Percentiles rank a stretch among this genome's conserved stretches.
Evolutionary conservation across 345 rosid species (phyloP).

Genomic region (Salix dunnii): DNA sequence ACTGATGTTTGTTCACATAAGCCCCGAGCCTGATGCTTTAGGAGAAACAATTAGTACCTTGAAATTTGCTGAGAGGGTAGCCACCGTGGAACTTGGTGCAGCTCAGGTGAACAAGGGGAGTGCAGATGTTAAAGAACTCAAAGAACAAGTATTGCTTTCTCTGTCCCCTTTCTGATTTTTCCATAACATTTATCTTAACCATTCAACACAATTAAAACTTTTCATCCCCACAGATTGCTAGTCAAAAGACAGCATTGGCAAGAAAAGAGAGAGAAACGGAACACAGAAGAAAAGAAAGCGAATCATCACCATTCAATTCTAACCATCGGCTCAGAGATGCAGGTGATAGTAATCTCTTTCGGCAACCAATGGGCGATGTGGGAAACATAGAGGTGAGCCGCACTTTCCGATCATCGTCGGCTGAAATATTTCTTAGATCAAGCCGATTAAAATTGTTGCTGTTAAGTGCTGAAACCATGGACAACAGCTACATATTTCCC

Average conservation of each 20-base stretch:
- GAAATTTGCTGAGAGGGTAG: slow-evolving; percentile 95
- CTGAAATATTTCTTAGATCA: background rate
- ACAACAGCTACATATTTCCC: background rate
- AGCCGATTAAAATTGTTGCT: background rate
- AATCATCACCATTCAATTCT: slow-evolving; percentile 40
- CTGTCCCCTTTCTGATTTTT: slow-evolving; percentile 1
- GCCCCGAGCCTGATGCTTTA: slow-evolving; percentile 82
- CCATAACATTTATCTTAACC: background rate
- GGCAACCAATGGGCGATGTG: slow-evolving; percentile 63
- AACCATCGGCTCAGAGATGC: slow-evolving; percentile 40
- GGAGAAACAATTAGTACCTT: slow-evolving; percentile 94
- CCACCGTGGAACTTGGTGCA: slow-evolving; percentile 92
- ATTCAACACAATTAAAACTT: background rate
- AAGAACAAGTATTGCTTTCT: slow-evolving; percentile 61
- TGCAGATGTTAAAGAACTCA: slow-evolving; percentile 82
- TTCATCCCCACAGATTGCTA: slow-evolving; percentile 48
- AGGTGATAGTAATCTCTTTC: slow-evolving; percentile 30
- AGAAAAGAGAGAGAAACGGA: slow-evolving; percentile 63
- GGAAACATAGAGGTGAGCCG: slow-evolving; percentile 61
- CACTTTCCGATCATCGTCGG: slow-evolving; percentile 6
- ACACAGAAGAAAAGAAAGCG: slow-evolving; percentile 48
- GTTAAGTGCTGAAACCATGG: background rate
- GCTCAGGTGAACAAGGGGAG: slow-evolving; percentile 80
- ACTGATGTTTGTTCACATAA: slow-evolving; percentile 92
- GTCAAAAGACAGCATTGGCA: slow-evolving; percentile 75